phyloP scores from a whole-genome alignment of 208 protist genomes.

The Trichomonas tenax region DNA sequence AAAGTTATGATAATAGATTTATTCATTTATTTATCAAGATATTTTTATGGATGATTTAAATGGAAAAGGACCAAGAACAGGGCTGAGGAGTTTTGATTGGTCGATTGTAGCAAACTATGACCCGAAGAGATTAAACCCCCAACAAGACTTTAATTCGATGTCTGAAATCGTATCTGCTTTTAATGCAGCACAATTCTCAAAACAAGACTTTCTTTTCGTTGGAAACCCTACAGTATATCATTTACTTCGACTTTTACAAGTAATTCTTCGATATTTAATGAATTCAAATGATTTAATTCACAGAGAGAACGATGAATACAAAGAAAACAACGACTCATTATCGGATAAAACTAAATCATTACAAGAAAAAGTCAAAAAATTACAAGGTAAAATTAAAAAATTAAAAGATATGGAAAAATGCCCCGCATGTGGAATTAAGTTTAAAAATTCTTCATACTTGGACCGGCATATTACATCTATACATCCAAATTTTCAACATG shows the following conservation, averaged over 20 bases:
- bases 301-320: neutral
- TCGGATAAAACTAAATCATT: neutral
- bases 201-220: neutral
- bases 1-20: too few species aligned
- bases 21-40: too few species aligned
- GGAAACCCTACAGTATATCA: neutral
- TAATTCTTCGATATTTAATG: neutral
- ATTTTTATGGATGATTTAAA: neutral
- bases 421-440: neutral
- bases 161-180: neutral
- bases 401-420: neutral
- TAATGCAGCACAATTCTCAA: neutral
- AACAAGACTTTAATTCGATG: neutral
- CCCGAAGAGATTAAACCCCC: neutral
- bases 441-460: neutral
- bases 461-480: neutral
- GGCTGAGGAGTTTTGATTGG: neutral
- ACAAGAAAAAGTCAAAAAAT: neutral
- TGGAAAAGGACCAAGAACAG: neutral
- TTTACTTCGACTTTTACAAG: neutral
- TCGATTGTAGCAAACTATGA: neutral
- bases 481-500: neutral
- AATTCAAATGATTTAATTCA: neutral
- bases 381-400: neutral
- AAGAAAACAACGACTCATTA: neutral